phyloP scores from a whole-genome alignment of 2,329 filamentous ascomycete genomes.

The Gremmenia infestans region DNA sequence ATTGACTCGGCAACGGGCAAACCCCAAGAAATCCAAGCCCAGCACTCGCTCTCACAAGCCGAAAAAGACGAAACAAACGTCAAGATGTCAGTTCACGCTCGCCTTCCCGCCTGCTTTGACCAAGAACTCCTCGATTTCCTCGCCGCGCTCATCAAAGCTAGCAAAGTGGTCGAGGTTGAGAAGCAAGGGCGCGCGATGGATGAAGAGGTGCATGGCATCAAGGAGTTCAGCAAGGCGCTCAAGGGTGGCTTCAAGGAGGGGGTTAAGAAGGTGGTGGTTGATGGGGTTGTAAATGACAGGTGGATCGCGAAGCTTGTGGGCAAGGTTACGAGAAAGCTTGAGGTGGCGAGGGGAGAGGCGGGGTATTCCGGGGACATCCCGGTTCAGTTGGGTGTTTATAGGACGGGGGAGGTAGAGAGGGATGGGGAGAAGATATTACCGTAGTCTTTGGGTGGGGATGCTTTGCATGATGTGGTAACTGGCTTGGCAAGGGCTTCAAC shows the following conservation, averaged over 20 bases:
- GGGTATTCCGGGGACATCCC: constrained; percentile 46
- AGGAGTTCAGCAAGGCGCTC: constrained; percentile 28
- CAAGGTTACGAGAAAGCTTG: constrained; percentile 43
- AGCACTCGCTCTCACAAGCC: constrained; percentile 36
- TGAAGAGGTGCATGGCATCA: constrained; percentile 28
- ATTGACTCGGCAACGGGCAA: constrained; percentile 39
- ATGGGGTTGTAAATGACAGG: constrained; percentile 45
- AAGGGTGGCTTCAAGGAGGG: constrained; percentile 37
- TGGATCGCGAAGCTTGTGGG: constrained; percentile 52
- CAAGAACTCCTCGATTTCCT: constrained; percentile 49
- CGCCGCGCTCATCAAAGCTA: constrained; percentile 51
- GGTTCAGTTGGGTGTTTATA: constrained; percentile 28
- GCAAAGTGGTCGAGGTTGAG: constrained; percentile 50
- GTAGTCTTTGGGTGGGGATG: background rate
- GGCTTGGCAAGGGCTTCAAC: too few species aligned
- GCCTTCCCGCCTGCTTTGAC: constrained; percentile 45
- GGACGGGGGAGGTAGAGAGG: constrained; percentile 12
- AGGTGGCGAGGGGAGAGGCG: constrained; percentile 44
- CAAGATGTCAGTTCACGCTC: constrained; percentile 42
- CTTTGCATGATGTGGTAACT: too few species aligned
- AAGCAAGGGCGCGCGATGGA: constrained; percentile 34
- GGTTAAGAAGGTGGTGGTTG: constrained; percentile 42
- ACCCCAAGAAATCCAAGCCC: constrained; percentile 38
- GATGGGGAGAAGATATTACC: constrained; percentile 24
- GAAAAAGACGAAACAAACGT: constrained; percentile 45